Evolutionary conservation across 306 rosid genomes (phyloP), one percentile per base, ranked within the genome.

Genomic region (Vigna nakashimae): DNA sequence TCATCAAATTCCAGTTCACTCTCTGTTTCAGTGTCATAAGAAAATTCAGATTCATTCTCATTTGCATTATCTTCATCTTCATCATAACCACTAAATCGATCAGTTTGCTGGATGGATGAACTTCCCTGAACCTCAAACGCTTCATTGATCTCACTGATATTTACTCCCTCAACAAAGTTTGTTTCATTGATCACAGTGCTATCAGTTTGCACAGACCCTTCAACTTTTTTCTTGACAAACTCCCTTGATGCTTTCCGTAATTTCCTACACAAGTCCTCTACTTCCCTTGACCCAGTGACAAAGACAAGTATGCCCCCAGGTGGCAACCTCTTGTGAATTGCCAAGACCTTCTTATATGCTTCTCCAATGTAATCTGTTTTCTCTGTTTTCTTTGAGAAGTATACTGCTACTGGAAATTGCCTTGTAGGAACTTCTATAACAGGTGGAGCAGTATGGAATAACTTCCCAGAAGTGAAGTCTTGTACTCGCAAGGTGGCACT

Each of bases 401-500:
- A 90, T 49, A 71, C 51, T 42, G 92, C 79, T 65, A 94, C 97
- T 5, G 97, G 93, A 88, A 80, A 94, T 69, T 94, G 98, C 82
- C 98, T 87, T 2, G 95, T 83, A 28, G 97, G 92, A 80, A 94
- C 95, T 82, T 92, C 90, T 76, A 92, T 79, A 63, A 90, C 85
- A 49, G 97, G 97, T 24, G 97, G 97, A 42, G 93, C 83, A 57
- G 85, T 73, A 73, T 26, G 48, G 79, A 92, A 92, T 84, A 94
- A 50, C 80, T 86, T 88, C 70, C 81, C 88, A 60, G 93, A 85
- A 76, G 85, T 81, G 75, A 94, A 94, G 73, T 94, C 98, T 84
- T 92, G 91, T 48, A 89, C 98, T 74, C 88, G 87, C 91, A 94
- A 74, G 59, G 97, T 94, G 74, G 98, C 97, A 83, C 98, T 92